Percentiles rank a stretch among this genome's conserved stretches.
phyloP scores from a whole-genome alignment of 2,329 filamentous ascomycete genomes.

The Monosporascus cannonballus region DNA sequence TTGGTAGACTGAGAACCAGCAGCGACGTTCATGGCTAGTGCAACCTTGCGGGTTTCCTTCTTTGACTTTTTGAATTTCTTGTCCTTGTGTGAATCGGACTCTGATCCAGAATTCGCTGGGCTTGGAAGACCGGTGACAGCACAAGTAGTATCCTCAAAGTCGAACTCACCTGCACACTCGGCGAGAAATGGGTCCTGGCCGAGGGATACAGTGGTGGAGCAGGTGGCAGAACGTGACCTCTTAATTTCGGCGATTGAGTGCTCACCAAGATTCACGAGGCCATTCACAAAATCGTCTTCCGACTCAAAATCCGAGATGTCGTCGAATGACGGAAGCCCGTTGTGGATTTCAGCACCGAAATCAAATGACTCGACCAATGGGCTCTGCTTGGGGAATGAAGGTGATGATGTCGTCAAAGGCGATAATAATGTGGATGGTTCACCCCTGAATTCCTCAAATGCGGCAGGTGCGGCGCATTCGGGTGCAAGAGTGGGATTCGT shows the following conservation, averaged over 20 bases:
- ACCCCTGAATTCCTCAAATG: slow-evolving; percentile 54
- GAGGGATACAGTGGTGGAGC: slow-evolving; percentile 59
- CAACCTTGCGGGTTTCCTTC: slow-evolving; percentile 32
- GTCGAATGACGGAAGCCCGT: slow-evolving; percentile 69
- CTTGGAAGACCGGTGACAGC: slow-evolving; percentile 57
- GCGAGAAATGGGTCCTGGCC: slow-evolving; percentile 74
- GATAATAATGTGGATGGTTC: slow-evolving; percentile 23
- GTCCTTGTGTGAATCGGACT: slow-evolving; percentile 44
- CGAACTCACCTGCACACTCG: slow-evolving; percentile 54
- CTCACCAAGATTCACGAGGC: slow-evolving; percentile 61
- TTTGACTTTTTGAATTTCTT: slow-evolving; percentile 54
- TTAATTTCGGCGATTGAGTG: slow-evolving; percentile 56
- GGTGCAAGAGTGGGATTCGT: slow-evolving; percentile 43
- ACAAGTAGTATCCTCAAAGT: slow-evolving; percentile 65
- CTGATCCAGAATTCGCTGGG: slow-evolving; percentile 49
- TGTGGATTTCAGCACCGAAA: slow-evolving; percentile 42
- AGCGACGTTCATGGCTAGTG: slow-evolving; percentile 39
- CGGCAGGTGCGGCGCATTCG: slow-evolving; percentile 61
- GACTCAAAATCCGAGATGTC: slow-evolving; percentile 86
- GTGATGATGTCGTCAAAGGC: neutral
- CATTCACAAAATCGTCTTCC: slow-evolving; percentile 78
- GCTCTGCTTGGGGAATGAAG: slow-evolving; percentile 41
- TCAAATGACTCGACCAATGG: slow-evolving; percentile 42
- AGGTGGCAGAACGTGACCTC: slow-evolving; percentile 63
- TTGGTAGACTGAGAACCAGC: slow-evolving; percentile 29